Evolutionary conservation across 306 rosid species (phyloP), one percentile per base, ranked within the genome.

Genomic region (Inga oerstediana): DNA sequence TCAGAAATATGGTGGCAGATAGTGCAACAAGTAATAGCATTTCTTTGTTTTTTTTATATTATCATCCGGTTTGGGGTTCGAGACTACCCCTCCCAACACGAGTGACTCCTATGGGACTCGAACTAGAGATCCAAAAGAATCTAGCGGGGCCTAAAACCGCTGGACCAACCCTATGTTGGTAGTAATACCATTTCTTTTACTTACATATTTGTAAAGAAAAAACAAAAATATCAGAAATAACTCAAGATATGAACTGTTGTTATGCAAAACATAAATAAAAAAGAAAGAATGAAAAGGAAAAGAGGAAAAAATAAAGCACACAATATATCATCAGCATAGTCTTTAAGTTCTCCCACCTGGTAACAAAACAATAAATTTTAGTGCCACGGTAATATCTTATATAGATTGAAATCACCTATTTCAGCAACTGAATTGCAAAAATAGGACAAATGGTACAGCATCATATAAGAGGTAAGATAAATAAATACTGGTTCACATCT

Each of bases 161-260:
- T 39, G 1, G 8, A 39, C 8, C 43, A 39, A 39, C 8, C 1
- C 1, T 39, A 39, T 39, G 1, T 39, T 39, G 43, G 8, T 39
- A 39, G 6, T 39, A 70, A 75, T 79, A 66, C 27, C 48, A 79
- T 70, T 74, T 75, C 69, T 76, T 75, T 80, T 72, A 48, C n/a
- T 46, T 7, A 37, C 20, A 62, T 41, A 52, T 32, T 70, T 34
- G 35, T 22, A 32, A 46, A 69, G 51, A 48, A 43, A 0, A 46
- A 32, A 37, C 34, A 41, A 67, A 17, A 82, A 75, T 10, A 78
- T 16, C 7, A 48, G 1, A 54, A 35, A 27, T 44, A 41, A 44
- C 39, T 45, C 30, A 32, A 19, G 69, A 56, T 43, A 41, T 54
- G 67, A 34, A 30, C 51, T 49, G 44, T 37, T 27, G 70, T 20